Base-by-base conservation (phyloP, 495 filamentous ascomycete species). In the Neurospora discreta region DNA sequence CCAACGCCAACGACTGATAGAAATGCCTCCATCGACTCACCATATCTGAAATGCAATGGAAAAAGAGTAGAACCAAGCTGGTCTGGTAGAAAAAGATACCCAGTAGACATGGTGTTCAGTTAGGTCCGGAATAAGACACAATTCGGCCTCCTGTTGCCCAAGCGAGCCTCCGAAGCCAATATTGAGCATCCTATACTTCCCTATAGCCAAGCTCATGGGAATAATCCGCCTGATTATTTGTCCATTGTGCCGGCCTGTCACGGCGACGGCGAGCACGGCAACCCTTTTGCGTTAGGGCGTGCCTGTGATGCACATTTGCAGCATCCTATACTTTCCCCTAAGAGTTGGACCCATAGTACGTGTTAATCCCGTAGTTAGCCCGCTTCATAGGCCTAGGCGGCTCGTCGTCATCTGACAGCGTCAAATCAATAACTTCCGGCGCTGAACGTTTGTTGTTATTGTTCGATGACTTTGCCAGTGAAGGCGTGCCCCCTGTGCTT, bases 341-440 rank as follows among this genome's bases (percentile, higher is more conserved):
- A 65, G 52, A 65, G 52, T 33, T 65, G 52, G 52, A 33, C 15
- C 52, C 52, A 18, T 33, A 65, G 33, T 65, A 65, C 52, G 52
- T 1, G 52, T 65, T 65, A 2, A 36, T 33, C 3, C 52, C 73
- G 23, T 73, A 74, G 58, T 83, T 81, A 39, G 80, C 80, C 36
- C 88, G 82, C 79, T 94, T 94, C 3, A 85, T 72, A 16, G 89
- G 87, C 16, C 81, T 78, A 7, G 78, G 43, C 11, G 87, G 87
- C 52, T 90, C 87, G 39, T 94, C 92, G 72, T 92, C 90, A 70
- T 92, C 90, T 67, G 90, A 93, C 3, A 89, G 82, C 1, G 91
- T 95, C 71, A 95, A 86, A 76, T 97, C 93, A 71, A 96, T 94
- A 23, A 96, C 86, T 68, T 88, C 86, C 16, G 87, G 79, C 7